phyloP scores from a whole-genome alignment of 169 alveolate genomes.

The Cryptosporidium andersoni region DNA sequence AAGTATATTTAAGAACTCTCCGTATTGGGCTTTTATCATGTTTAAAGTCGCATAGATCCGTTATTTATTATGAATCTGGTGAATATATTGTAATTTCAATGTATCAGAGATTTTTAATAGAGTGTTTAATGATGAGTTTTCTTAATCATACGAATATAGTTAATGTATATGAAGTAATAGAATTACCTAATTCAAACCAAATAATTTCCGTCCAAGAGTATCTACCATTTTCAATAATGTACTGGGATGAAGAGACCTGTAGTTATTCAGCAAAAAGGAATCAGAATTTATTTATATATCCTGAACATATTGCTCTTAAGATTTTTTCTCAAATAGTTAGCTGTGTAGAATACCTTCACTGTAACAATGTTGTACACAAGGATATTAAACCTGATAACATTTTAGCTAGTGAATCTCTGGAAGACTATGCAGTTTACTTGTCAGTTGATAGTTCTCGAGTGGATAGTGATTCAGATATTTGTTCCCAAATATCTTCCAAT shows the following conservation, averaged over 20 bases:
- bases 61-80: background rate
- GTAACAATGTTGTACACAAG: constrained; percentile 7
- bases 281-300: constrained; percentile 3
- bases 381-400: constrained; percentile 67
- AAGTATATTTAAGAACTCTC: constrained; percentile 1
- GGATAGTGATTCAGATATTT: background rate
- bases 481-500: background rate
- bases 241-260: background rate
- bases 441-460: background rate
- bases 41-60: constrained; percentile 25
- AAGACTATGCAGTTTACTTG: background rate
- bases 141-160: constrained; percentile 25
- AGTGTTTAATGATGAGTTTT: constrained; percentile 22
- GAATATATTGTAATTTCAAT: constrained; percentile 9
- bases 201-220: constrained; percentile 51
- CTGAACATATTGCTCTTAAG: constrained; percentile 5
- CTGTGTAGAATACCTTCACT: constrained; percentile 47
- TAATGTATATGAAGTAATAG: constrained; percentile 21
- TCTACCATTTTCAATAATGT: constrained; percentile 22
- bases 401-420: background rate
- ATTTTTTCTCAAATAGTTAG: constrained; percentile 24
- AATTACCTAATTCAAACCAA: constrained; percentile 45
- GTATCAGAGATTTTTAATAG: constrained; percentile 31
- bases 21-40: constrained; percentile 54
- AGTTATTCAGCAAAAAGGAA: background rate